Conservation (phyloP, 2,329 filamentous ascomycete species). For the Gaeumannomyces tritici region DNA sequence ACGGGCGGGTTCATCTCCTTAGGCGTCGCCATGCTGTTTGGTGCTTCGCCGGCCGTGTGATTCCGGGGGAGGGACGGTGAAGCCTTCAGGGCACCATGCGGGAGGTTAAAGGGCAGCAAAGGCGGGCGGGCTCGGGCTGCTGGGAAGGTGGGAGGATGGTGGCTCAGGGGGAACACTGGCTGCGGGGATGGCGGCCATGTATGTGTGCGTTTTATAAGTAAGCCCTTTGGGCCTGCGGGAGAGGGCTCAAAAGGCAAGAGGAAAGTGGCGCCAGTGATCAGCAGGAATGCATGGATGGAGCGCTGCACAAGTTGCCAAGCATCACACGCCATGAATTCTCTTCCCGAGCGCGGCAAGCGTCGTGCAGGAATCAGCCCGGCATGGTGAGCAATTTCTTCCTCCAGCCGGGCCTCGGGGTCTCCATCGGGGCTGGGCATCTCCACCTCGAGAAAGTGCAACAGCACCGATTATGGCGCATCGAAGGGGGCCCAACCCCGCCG, state of each 20-base stretch:
- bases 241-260: background rate
- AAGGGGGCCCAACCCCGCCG: background rate
- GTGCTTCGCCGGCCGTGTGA: background rate
- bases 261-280: background rate
- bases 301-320: background rate
- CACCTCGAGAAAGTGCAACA: background rate
- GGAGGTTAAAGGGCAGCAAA: no score
- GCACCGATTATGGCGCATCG: background rate
- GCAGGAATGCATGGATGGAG: background rate
- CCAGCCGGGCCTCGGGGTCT: background rate
- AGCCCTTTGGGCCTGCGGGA: background rate
- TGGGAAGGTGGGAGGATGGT: background rate
- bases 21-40: background rate
- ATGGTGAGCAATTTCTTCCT: background rate
- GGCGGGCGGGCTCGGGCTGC: no score
- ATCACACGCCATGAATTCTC: background rate
- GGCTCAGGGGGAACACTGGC: background rate
- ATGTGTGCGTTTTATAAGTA: background rate
- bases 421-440: background rate
- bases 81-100: no score
- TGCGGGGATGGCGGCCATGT: background rate
- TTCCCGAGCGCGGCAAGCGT: background rate
- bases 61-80: no score
- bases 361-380: background rate
- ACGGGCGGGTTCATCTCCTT: background rate